Conservation (phyloP, 108 stramenopile species). For the Cyclotella baltica region DNA sequence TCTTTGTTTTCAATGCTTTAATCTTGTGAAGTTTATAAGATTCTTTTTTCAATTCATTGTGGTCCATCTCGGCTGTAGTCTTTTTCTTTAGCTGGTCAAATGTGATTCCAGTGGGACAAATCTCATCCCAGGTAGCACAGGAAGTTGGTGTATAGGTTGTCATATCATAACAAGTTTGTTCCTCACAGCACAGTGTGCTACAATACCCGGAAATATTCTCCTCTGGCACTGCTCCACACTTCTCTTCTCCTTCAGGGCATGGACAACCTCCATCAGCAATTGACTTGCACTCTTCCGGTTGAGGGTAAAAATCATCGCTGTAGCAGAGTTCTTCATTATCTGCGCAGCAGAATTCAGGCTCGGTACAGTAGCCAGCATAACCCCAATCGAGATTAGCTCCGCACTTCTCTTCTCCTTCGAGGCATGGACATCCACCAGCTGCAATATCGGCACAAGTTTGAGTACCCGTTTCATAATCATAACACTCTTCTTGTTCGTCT, state of each 20-base stretch:
- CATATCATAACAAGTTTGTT: slow-evolving; percentile 12
- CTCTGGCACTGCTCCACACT: background rate
- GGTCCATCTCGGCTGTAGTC: background rate
- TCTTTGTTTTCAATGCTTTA: background rate
- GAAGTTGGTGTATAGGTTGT: background rate
- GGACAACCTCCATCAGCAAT: slow-evolving; percentile 19
- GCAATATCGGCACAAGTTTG: slow-evolving; percentile 3
- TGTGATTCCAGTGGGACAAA: slow-evolving; percentile 1
- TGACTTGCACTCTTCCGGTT: background rate
- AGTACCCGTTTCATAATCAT: background rate
- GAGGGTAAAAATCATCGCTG: background rate
- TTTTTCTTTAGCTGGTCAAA: background rate
- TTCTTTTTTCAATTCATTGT: background rate
- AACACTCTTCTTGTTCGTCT: slow-evolving; percentile 11
- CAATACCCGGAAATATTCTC: background rate
- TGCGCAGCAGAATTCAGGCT: slow-evolving; percentile 1
- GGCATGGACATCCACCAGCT: slow-evolving; percentile 11
- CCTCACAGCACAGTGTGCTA: slow-evolving; percentile 15
- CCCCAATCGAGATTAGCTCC: background rate
- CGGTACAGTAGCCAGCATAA: slow-evolving; percentile 8
- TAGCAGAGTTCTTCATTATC: slow-evolving; percentile 9
- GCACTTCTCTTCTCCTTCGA: slow-evolving; percentile 16
- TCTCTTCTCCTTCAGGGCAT: slow-evolving; percentile 10
- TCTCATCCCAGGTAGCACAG: slow-evolving; percentile 15
- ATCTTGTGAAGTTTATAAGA: background rate